A percentile compares a stretch with the other conserved stretches of the same genome.
These are phyloP conservation scores for Dothideomycetes sp. DNA, from an alignment of 2,329 filamentous ascomycete genomes.

Conservation along the genomic window DNA sequence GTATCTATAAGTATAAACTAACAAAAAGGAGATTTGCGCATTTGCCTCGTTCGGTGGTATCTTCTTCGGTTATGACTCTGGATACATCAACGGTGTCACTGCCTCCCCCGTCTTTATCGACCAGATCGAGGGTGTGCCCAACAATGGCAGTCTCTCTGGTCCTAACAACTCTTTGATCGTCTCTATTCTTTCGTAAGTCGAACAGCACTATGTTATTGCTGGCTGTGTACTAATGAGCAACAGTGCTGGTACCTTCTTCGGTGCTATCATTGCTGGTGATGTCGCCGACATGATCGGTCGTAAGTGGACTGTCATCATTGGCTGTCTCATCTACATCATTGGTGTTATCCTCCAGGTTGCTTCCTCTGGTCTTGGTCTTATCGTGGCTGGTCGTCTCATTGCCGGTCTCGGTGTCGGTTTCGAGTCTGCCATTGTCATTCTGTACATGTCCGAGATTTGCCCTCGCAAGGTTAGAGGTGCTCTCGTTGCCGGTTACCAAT, in stretches of 20 bases:
- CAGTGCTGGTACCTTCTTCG: conserved; percentile 64
- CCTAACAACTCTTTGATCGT: conserved; percentile 52
- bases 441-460: conserved; percentile 79
- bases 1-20: no score
- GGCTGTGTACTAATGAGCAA: no score
- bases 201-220: no score
- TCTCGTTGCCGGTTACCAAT: conserved; percentile 74
- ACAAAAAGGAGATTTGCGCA: conserved; percentile 37
- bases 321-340: conserved; percentile 61
- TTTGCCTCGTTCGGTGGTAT: conserved; percentile 48
- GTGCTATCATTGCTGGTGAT: conserved; percentile 68
- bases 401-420: conserved; percentile 73
- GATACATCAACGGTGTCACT: conserved; percentile 53
- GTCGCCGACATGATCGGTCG: conserved; percentile 66
- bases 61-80: conserved; percentile 72
- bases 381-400: conserved; percentile 65
- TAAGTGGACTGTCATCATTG: conserved; percentile 61
- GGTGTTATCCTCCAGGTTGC: conserved; percentile 54
- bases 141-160: conserved; percentile 22
- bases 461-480: conserved; percentile 68
- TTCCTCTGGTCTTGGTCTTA: conserved; percentile 45
- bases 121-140: conserved; percentile 41
- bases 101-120: conserved; percentile 42
- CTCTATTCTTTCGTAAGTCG: conserved; percentile 75
- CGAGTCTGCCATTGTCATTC: conserved; percentile 68